phyloP scores from a whole-genome alignment of 805 yeast genomes.

The Lachancea waltii region DNA sequence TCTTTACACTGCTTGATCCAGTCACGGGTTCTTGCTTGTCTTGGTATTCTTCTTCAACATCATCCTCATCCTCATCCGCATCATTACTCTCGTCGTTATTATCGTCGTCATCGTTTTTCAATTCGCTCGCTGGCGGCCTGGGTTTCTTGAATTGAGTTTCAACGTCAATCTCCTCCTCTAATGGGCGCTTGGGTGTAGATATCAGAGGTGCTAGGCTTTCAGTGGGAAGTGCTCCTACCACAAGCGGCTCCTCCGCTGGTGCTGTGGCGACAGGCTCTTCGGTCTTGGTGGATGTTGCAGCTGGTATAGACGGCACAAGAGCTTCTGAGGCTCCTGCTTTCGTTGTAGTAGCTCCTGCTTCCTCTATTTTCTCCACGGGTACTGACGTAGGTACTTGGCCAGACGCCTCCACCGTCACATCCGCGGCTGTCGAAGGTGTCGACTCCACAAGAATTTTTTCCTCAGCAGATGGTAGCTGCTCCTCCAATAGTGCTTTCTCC shows the following conservation, averaged over 20 bases:
- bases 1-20: neutral
- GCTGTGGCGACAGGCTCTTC: too few relatives aligned
- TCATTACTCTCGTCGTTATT: slow-evolving; percentile 12
- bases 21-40: slow-evolving; percentile 2
- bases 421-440: neutral
- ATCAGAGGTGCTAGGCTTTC: too few relatives aligned
- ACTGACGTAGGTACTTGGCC: too few relatives aligned
- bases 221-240: too few relatives aligned
- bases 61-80: slow-evolving; percentile 7
- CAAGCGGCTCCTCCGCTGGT: slow-evolving; percentile 2
- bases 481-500: slow-evolving; percentile 8
- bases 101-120: slow-evolving; percentile 8
- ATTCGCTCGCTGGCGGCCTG: slow-evolving; percentile 4
- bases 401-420: too few relatives aligned
- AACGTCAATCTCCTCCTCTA: neutral
- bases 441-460: slow-evolving; percentile 3
- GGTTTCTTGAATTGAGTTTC: slow-evolving; percentile 9
- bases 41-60: slow-evolving; percentile 10
- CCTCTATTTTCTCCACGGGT: too few relatives aligned
- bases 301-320: too few relatives aligned
- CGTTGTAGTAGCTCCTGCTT: too few relatives aligned
- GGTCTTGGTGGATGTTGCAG: too few relatives aligned
- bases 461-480: slow-evolving; percentile 5
- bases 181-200: neutral
- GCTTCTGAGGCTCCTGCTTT: too few relatives aligned